Conservation (phyloP, 1,284 basidiomycete genomes). For the Salmacisia buchloeana region DNA sequence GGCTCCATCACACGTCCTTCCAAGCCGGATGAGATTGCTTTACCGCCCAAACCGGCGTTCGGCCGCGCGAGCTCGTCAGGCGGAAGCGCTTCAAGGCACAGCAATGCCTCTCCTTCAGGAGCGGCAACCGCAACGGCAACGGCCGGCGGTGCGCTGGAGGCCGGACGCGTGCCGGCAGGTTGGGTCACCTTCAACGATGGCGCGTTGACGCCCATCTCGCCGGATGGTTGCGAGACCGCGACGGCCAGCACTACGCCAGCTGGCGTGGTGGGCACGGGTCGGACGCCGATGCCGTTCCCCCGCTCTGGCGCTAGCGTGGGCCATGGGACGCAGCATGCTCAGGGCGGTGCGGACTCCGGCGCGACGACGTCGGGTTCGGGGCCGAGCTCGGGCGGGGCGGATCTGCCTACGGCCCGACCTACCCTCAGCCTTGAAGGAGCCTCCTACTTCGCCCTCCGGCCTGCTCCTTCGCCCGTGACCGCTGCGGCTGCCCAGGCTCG, state of each 20-base stretch:
- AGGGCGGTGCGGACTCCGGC: neutral
- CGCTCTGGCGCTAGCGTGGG: neutral
- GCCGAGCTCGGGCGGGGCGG: neutral
- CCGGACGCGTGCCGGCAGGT: neutral
- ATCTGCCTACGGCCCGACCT: neutral
- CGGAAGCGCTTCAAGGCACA: too few relatives aligned
- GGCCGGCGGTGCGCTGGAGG: neutral
- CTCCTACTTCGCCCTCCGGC: constrained; percentile 29
- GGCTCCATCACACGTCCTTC: neutral
- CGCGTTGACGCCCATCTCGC: neutral
- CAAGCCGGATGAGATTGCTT: neutral
- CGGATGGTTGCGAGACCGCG: too few relatives aligned
- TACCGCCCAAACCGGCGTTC: neutral
- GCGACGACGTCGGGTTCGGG: too few relatives aligned
- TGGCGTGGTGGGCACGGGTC: too few relatives aligned
- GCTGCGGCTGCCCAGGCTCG: constrained; percentile 6
- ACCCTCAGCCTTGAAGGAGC: neutral
- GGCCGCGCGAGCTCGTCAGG: neutral
- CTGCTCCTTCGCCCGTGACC: neutral
- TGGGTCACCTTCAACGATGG: neutral
- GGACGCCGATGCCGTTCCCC: constrained; percentile 2
- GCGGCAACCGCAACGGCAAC: too few relatives aligned
- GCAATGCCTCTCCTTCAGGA: too few relatives aligned
- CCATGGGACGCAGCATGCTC: neutral
- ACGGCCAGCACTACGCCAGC: too few relatives aligned